Percentiles rank a stretch among this genome's conserved stretches.
Evolutionary conservation across 768 basidiomycete species (phyloP).

Genomic region (Daedalea quercina): DNA sequence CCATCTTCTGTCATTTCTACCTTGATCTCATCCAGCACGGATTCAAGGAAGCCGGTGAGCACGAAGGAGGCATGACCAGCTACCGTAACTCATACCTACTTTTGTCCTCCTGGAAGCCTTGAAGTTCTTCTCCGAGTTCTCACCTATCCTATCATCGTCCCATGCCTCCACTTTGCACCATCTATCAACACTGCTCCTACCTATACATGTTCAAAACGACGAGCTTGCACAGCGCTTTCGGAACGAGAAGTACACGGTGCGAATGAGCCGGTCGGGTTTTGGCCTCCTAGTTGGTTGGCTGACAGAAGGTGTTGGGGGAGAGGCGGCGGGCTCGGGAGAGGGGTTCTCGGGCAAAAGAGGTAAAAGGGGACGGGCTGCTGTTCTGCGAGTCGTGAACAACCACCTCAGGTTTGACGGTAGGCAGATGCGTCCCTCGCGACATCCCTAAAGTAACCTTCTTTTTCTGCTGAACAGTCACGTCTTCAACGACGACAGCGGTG

Average conservation of each 20-base stretch:
- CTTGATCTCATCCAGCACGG: constrained; percentile 89
- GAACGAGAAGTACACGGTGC: constrained; percentile 84
- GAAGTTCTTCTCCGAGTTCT: constrained; percentile 68
- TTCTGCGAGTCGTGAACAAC: constrained; percentile 93
- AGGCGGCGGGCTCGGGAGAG: constrained; percentile 71
- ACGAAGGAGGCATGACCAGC: background rate
- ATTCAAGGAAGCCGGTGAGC: constrained; percentile 82
- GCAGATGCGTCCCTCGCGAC: constrained; percentile 8
- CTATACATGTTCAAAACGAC: constrained; percentile 79
- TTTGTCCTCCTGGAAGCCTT: constrained; percentile 40
- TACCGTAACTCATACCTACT: too few relatives aligned
- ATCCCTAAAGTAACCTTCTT: too few relatives aligned
- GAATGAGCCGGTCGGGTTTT: constrained; percentile 89
- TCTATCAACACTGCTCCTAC: constrained; percentile 73
- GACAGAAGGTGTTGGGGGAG: constrained; percentile 86
- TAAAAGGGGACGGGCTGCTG: constrained; percentile 78
- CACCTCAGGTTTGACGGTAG: constrained; percentile 87
- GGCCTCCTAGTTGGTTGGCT: constrained; percentile 92
- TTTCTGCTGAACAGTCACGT: constrained; percentile 48
- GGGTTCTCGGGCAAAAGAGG: constrained; percentile 80
- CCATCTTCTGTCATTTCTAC: constrained; percentile 96
- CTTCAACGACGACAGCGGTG: constrained; percentile 58
- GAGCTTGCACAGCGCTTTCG: constrained; percentile 80
- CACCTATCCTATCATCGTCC: constrained; percentile 53
- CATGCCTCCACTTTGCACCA: constrained; percentile 71